phyloP scores from a whole-genome alignment of 345 rosid species.

The Eucalyptus grandis region DNA sequence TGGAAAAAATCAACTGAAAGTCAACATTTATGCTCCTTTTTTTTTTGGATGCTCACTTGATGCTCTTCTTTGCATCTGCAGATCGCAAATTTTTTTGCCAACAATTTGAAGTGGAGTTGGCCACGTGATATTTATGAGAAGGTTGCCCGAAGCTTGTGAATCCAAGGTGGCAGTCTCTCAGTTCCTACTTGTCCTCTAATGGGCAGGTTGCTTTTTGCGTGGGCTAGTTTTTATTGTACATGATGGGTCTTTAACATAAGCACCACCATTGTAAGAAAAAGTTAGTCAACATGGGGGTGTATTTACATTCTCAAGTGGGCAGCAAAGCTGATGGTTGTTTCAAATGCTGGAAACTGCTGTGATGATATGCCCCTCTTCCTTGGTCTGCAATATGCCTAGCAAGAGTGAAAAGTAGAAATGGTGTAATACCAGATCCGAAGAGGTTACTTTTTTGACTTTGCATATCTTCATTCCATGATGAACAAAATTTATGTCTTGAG shows the following conservation, averaged over 20 bases:
- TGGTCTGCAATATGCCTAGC: background rate
- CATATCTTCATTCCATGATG: background rate
- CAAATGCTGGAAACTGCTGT: background rate
- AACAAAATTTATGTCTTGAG: background rate
- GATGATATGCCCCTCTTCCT: background rate
- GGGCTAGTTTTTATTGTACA: background rate
- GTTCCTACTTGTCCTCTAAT: background rate
- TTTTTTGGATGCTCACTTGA: background rate
- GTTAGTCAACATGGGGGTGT: background rate
- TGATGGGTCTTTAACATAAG: background rate
- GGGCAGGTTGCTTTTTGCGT: background rate
- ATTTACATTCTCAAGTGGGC: background rate
- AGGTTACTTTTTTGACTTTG: background rate
- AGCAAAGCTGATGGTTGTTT: background rate
- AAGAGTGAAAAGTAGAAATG: background rate
- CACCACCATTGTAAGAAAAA: background rate
- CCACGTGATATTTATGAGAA: constrained; percentile 82
- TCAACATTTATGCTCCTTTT: background rate
- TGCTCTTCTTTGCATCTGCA: constrained; percentile 14
- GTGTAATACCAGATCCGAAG: background rate
- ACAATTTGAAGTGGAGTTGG: constrained; percentile 75
- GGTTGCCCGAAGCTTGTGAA: constrained; percentile 74
- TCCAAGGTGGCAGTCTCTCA: background rate
- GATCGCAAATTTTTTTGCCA: constrained; percentile 85
- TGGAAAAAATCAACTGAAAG: background rate